Evolutionary conservation across 2,329 filamentous ascomycete genomes (phyloP).

Genomic region (Hawksworthiomyces lignivorus): DNA sequence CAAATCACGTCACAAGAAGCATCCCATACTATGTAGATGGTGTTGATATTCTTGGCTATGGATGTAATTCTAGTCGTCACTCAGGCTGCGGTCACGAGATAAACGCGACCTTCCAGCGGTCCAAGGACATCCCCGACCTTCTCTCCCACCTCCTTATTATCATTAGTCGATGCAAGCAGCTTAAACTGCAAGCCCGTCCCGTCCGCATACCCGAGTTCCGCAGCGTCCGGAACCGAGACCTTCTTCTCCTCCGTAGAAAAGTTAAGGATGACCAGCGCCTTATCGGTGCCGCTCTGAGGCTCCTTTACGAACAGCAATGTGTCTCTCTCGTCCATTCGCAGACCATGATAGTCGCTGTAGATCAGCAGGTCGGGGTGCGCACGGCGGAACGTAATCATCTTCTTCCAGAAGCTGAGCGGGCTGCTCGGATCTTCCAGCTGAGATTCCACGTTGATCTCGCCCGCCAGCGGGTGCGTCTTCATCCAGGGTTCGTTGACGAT

Average conservation of each 20-base stretch:
- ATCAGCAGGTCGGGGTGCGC: constrained; percentile 50
- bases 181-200: neutral
- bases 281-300: constrained; percentile 8
- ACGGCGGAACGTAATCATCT: constrained; percentile 44
- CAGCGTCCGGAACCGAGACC: neutral
- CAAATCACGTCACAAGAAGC: too few relatives aligned
- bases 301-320: constrained; percentile 36
- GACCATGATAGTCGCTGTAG: constrained; percentile 47
- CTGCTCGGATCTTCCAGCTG: constrained; percentile 35
- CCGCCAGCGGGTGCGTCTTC: constrained; percentile 49
- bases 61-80: too few relatives aligned
- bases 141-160: too few relatives aligned
- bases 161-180: too few relatives aligned
- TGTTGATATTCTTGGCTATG: too few relatives aligned
- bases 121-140: neutral
- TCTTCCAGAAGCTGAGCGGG: constrained; percentile 54
- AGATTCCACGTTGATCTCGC: constrained; percentile 43
- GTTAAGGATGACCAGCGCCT: constrained; percentile 29
- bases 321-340: constrained; percentile 36
- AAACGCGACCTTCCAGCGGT: neutral
- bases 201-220: neutral
- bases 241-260: constrained; percentile 18
- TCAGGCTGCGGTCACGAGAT: too few relatives aligned
- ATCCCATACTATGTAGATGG: too few relatives aligned
- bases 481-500: constrained; percentile 40